A percentile compares a stretch with the other conserved stretches of the same genome.
Evolutionary conservation across 2,329 filamentous ascomycete species (phyloP).

Genomic region (Neurospora sp.): DNA sequence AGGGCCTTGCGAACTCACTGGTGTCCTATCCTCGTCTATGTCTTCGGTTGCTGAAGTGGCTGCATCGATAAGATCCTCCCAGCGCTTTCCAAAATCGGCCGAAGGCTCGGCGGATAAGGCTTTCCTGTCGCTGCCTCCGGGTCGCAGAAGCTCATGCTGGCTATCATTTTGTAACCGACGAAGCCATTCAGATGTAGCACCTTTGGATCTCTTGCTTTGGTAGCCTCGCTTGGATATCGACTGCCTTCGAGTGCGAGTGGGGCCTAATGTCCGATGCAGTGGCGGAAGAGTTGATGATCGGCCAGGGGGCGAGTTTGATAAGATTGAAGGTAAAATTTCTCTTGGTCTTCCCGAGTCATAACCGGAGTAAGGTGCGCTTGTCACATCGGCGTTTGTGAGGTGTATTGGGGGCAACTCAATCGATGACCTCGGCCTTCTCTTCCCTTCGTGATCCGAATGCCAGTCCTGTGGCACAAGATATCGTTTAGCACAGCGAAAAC

Average conservation of each 20-base stretch:
- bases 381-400: conserved; percentile 46
- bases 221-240: conserved; percentile 79
- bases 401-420: conserved; percentile 68
- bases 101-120: conserved; percentile 79
- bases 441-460: conserved; percentile 60
- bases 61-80: conserved; percentile 94
- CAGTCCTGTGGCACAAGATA: conserved; percentile 44
- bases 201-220: conserved; percentile 65
- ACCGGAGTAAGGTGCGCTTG: conserved; percentile 63
- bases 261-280: conserved; percentile 62
- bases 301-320: conserved; percentile 72
- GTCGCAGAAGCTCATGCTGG: conserved; percentile 49
- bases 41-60: conserved; percentile 86
- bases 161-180: conserved; percentile 46
- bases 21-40: conserved; percentile 82
- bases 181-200: conserved; percentile 59
- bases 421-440: conserved; percentile 53
- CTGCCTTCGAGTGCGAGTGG: conserved; percentile 69
- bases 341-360: conserved; percentile 52
- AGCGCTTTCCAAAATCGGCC: conserved; percentile 75
- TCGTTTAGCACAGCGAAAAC: conserved; percentile 6
- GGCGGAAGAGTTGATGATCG: conserved; percentile 84
- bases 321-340: conserved; percentile 73
- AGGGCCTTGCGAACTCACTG: conserved; percentile 49
- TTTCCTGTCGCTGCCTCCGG: conserved; percentile 63